Evolutionary conservation across 1,139 yeast genomes (phyloP).

Genomic region (Kodamaea derodonti): DNA sequence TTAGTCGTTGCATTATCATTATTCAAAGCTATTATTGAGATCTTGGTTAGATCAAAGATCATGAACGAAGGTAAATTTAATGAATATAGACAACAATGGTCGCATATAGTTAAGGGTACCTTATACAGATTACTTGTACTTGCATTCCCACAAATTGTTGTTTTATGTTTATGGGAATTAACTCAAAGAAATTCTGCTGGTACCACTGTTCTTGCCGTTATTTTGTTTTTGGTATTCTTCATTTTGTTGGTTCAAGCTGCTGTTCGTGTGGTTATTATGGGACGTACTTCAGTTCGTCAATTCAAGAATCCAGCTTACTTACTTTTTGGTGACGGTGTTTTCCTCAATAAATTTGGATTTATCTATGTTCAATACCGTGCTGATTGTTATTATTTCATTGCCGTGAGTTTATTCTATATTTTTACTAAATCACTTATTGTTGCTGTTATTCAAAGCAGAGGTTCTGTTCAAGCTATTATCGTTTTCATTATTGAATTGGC

Average conservation of each 20-base stretch:
- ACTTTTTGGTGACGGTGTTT: conserved; percentile 76
- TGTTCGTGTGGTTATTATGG: conserved; percentile 63
- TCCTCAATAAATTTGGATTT: conserved; percentile 88
- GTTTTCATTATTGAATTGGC: conserved; percentile 71
- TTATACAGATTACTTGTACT: conserved; percentile 76
- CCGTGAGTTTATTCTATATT: conserved; percentile 59
- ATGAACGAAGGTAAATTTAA: conserved; percentile 65
- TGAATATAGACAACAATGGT: conserved; percentile 81
- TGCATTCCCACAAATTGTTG: conserved; percentile 81
- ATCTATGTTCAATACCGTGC: conserved; percentile 90
- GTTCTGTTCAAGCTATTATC: conserved; percentile 76
- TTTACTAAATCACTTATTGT: conserved; percentile 77
- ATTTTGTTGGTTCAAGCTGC: conserved; percentile 73
- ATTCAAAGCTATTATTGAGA: conserved; percentile 73
- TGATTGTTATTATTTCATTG: conserved; percentile 77
- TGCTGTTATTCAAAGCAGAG: conserved; percentile 77
- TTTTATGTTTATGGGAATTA: conserved; percentile 87
- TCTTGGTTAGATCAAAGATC: conserved; percentile 56
- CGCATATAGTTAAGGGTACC: conserved; percentile 78
- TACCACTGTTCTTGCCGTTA: conserved; percentile 70
- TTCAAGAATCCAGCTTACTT: conserved; percentile 92
- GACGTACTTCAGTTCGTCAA: conserved; percentile 63
- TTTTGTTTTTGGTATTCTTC: conserved; percentile 54
- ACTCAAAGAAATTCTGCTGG: conserved; percentile 83
- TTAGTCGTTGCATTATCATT: conserved; percentile 61